phyloP scores from a whole-genome alignment of 192 early-diverging fungal species.

The Gryganskiella cystojenkinii region DNA sequence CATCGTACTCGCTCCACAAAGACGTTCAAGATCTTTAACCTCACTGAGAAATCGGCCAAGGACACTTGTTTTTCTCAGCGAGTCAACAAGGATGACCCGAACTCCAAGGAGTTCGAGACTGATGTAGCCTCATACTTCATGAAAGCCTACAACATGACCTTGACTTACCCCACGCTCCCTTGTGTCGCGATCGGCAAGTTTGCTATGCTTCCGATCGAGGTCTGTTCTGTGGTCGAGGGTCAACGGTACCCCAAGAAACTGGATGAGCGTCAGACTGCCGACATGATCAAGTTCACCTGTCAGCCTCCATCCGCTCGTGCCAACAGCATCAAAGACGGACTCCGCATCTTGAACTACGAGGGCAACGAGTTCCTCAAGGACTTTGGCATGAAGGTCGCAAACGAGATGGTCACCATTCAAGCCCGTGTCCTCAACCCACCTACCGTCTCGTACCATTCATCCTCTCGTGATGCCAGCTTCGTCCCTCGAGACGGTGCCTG shows the following conservation, averaged over 20 bases:
- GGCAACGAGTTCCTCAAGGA: constrained; percentile 78
- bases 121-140: constrained; percentile 80
- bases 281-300: constrained; percentile 97
- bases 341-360: constrained; percentile 71
- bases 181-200: constrained; percentile 76
- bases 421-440: constrained; percentile 85
- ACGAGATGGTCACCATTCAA: constrained; percentile 72
- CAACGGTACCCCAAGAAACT: constrained; percentile 88
- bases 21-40: constrained; percentile 73
- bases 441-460: constrained; percentile 69
- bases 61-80: constrained; percentile 76
- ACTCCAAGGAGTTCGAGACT: constrained; percentile 57
- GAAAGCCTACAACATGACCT: constrained; percentile 72
- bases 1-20: constrained; percentile 73
- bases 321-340: constrained; percentile 81
- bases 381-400: constrained; percentile 79
- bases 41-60: constrained; percentile 74
- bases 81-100: constrained; percentile 34
- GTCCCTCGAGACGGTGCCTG: constrained; percentile 80
- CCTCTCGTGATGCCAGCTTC: constrained; percentile 59
- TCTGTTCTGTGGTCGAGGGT: constrained; percentile 84
- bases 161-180: constrained; percentile 84
- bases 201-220: constrained; percentile 84
- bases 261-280: constrained; percentile 87
- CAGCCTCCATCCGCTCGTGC: constrained; percentile 82